Evolutionary conservation across 768 basidiomycete species (phyloP), one percentile per base, ranked within the genome.

Genomic region (Fomitopsis pulvina): DNA sequence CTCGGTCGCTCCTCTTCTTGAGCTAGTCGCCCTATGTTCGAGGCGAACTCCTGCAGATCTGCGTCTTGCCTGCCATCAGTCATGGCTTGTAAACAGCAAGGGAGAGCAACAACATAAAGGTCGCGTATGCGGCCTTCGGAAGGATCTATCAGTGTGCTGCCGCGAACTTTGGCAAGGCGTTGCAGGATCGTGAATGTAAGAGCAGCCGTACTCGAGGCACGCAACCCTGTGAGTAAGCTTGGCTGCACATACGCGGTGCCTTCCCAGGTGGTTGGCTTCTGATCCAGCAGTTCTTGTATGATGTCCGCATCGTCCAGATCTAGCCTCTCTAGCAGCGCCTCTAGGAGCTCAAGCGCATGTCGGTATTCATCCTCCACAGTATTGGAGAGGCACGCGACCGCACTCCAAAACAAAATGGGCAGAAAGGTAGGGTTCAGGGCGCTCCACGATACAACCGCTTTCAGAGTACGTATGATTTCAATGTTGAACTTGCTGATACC

Each of bases 321-420:
- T 32, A 92, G 66, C 51, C 79, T 82, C 27, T 73, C 70, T 16
- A 95, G 72, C 1, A 95, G 66, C 9, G 73, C 67, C 39, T 80
- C 76, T 14, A 95, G 65, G 14, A 94, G 74, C 10, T 72, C 72
- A 28, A 92, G 66, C 0, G 79, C 80, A 50, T 85, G 78, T 1
- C 68, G 61, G 58, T 89, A 96, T 65, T 97, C 93, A 10, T 72
- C 65, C 62, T 95, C 88, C 30, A 87, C 83, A 0, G 85, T 85
- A 2, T 92, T 94, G 24, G 80, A 83, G 18, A 95, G 75, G 59
- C 83, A 88, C 1, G 91, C 92, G 40, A 78, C 78, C 2, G 83
- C 73, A 60, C 82, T 84, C 94, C 93, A 96, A 65, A 89, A 95
- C 44, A 94, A 71, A 54, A 89, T 88, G 2, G 93, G 90, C 11